These are phyloP conservation scores for Neurospora sp. DNA, from an alignment of 495 filamentous ascomycete species.

Conservation along the genomic window DNA sequence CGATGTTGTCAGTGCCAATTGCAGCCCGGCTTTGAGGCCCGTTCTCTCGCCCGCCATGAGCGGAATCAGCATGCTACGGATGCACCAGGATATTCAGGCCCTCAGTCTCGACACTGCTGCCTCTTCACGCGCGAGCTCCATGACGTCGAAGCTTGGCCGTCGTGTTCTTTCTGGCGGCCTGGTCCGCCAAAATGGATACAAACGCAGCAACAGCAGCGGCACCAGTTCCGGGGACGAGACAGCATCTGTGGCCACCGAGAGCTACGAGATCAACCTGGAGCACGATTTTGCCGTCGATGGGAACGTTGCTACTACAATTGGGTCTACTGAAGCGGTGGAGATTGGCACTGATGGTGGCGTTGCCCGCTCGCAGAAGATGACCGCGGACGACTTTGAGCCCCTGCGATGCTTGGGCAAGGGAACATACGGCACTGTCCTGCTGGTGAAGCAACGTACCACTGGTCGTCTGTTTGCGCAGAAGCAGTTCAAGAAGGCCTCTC, in stretches of 20 bases:
- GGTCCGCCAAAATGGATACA: constrained; percentile 17
- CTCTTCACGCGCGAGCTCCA: constrained; percentile 33
- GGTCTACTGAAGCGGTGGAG: constrained; percentile 45
- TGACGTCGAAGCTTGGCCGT: constrained; percentile 32
- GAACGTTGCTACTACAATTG: background rate
- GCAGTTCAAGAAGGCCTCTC: constrained; percentile 91
- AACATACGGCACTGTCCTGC: constrained; percentile 82
- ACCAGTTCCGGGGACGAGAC: constrained; percentile 32
- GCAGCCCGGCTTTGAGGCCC: constrained; percentile 52
- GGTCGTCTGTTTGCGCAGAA: constrained; percentile 94
- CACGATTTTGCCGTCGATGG: constrained; percentile 57
- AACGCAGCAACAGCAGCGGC: constrained; percentile 18
- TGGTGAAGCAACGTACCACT: constrained; percentile 79
- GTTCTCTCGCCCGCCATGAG: constrained; percentile 43
- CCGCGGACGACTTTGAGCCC: constrained; percentile 78
- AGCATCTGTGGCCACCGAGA: constrained; percentile 36
- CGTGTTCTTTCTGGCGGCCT: background rate
- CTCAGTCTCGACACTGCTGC: constrained; percentile 37
- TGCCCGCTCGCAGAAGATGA: constrained; percentile 63
- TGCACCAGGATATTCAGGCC: constrained; percentile 57
- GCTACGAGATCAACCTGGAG: constrained; percentile 82
- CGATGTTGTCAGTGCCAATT: constrained; percentile 48
- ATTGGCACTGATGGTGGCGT: constrained; percentile 28
- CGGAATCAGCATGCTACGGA: constrained; percentile 69
- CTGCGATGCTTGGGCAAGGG: constrained; percentile 96